phyloP scores from a whole-genome alignment of 805 yeast genomes.

The Saturnispora mendoncae region DNA sequence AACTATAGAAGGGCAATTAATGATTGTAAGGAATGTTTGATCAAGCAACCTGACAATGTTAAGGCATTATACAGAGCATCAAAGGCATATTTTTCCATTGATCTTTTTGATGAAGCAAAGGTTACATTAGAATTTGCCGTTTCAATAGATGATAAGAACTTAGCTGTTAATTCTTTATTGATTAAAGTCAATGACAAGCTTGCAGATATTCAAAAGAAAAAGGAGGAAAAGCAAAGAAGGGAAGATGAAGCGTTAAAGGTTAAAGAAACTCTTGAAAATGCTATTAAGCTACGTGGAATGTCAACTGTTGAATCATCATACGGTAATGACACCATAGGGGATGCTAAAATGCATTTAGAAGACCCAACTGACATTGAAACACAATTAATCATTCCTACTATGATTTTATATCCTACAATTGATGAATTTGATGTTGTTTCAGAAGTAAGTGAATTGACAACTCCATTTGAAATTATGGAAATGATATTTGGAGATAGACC shows the following conservation, averaged over 20 bases:
- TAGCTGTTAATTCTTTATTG: constrained; percentile 41
- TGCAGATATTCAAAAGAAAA: constrained; percentile 19
- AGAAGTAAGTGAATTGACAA: constrained; percentile 61
- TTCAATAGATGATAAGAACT: constrained; percentile 49
- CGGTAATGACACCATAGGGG: constrained; percentile 49
- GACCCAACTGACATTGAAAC: constrained; percentile 62
- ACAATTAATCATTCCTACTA: constrained; percentile 72
- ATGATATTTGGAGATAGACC: constrained; percentile 53
- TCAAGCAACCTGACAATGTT: constrained; percentile 55
- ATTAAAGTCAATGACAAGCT: constrained; percentile 30
- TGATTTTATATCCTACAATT: constrained; percentile 71
- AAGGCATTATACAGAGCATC: constrained; percentile 86
- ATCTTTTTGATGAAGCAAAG: constrained; percentile 61
- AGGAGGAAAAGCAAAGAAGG: constrained; percentile 20
- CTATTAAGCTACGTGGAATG: constrained; percentile 53
- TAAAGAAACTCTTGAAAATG: constrained; percentile 41
- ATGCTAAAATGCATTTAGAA: constrained; percentile 49
- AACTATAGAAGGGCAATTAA: constrained; percentile 82
- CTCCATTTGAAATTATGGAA: constrained; percentile 55
- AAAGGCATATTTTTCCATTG: constrained; percentile 65
- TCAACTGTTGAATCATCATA: constrained; percentile 38
- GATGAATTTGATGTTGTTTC: constrained; percentile 79
- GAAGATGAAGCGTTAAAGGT: constrained; percentile 35
- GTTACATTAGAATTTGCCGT: constrained; percentile 60
- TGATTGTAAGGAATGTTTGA: constrained; percentile 69